A percentile compares a stretch with the other conserved stretches of the same genome.
phyloP scores from a whole-genome alignment of 305 asterid genomes.

The Solanum hybrid region DNA sequence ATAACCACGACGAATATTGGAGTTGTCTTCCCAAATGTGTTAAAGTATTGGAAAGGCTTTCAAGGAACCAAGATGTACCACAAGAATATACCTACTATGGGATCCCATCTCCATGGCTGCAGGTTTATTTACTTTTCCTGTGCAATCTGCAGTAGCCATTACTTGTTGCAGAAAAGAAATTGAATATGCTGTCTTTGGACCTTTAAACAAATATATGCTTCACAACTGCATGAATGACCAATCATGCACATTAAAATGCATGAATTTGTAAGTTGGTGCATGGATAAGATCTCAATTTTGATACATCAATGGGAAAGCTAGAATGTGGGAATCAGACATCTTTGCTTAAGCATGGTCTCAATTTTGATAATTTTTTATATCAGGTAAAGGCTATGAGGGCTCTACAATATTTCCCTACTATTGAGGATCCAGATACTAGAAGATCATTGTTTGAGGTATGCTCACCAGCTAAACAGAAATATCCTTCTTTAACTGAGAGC shows the following conservation, averaged over 20 bases:
- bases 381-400: constrained; percentile 97
- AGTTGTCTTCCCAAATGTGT: constrained; percentile 98
- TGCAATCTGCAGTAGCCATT: neutral
- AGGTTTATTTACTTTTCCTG: constrained; percentile 48
- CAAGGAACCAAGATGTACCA: constrained; percentile 92
- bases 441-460: constrained; percentile 89
- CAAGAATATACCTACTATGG: constrained; percentile 99
- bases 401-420: constrained; percentile 87
- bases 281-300: neutral
- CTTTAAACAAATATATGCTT: neutral
- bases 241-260: neutral
- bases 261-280: neutral
- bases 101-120: constrained; percentile 99
- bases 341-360: neutral
- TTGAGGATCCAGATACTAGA: constrained; percentile 88
- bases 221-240: neutral
- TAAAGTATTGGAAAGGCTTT: constrained; percentile 82
- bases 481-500: neutral
- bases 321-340: neutral
- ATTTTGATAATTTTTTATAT: neutral
- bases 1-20: constrained; percentile 94
- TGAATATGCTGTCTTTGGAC: neutral
- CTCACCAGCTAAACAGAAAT: constrained; percentile 2
- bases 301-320: neutral
- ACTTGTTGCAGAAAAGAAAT: neutral